Evolutionary conservation across 2,329 filamentous ascomycete genomes (phyloP), one percentile per base, ranked within the genome.

Genomic region (Juglanconis sp.): DNA sequence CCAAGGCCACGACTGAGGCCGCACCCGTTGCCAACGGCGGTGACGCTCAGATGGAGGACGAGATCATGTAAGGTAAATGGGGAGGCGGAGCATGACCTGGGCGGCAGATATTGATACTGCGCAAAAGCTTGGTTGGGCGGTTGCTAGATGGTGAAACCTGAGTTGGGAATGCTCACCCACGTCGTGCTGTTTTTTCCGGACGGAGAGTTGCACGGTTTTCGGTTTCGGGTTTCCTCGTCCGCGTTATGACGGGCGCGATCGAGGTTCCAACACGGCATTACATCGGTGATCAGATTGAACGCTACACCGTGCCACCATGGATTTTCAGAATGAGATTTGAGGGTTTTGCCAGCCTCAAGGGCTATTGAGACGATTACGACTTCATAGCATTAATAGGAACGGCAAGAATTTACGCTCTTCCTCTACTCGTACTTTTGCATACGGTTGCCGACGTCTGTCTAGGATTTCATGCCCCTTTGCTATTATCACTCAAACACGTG

Each of bases 31-130:
- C 71, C 59, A 77, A 72, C 59, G 83, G 60, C 5, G 56, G 79
- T 51, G 85, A 87, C 68, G 84, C 83, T 44, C 71, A 81, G n/a
- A 88, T 88, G 86, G 85, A 87, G 67, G 85, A 88, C 63, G 86
- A 87, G 68, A 87, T 88, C 59, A 76, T 83, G 72, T 78, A 71
- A 70, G 53, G 13, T 40, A 57, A n/a, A 11, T 31, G 35, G 47
- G 34, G 13, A 32, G 31, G 17, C 13, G 31, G n/a, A 32, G 13
- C 31, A 31, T 5, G 36, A 35, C n/a, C 24, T 35, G 8, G 36
- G 11, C 56, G 8, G 10, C 36, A 44, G 34, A 13, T 24, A 49
- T 35, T 5, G 51, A 36, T 48, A 13, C 57, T 17, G 38, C n/a
- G 17, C 32, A 48, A 36, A 36, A 38, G 40, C 15, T 30, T 54